phyloP scores from a whole-genome alignment of 129 eudicot species.

The Flaveria trinervia region DNA sequence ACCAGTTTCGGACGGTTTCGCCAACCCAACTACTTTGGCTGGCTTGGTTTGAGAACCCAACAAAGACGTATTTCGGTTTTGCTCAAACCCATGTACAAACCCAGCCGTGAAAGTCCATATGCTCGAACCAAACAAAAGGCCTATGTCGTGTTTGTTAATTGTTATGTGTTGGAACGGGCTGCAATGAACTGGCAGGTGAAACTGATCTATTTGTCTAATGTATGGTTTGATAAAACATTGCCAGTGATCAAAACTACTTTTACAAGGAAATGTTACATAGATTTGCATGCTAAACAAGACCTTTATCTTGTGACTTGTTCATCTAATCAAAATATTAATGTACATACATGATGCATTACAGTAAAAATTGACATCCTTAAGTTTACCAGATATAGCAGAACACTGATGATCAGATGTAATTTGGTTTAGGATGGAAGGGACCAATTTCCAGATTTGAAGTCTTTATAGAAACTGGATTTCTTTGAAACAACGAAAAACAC shows the following conservation, averaged over 20 bases:
- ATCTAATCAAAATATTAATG: slow-evolving; percentile 19
- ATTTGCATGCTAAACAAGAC: slow-evolving; percentile 10
- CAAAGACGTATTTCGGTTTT: no score
- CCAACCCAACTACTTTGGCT: no score
- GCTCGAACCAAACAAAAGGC: no score
- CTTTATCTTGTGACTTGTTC: not conserved
- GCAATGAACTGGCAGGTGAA: no score
- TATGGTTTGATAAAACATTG: not conserved
- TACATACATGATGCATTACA: slow-evolving; percentile 18
- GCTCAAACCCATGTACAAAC: no score
- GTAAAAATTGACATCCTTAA: not conserved
- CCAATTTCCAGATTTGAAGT: slow-evolving; percentile 89
- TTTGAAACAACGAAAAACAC: slow-evolving; percentile 80
- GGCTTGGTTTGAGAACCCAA: no score
- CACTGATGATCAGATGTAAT: slow-evolving; percentile 6
- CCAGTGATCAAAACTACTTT: slow-evolving; percentile 8
- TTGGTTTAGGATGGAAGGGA: slow-evolving; percentile 56
- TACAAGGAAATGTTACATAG: not conserved
- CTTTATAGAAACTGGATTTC: slow-evolving; percentile 66
- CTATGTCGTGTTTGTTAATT: no score
- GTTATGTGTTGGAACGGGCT: no score
- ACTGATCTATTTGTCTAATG: not conserved
- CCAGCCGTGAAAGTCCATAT: no score
- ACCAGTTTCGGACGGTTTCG: no score
- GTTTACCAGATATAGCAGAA: slow-evolving; percentile 1